These are phyloP conservation scores for Jaenimonas drosophilae DNA, from an alignment of 208 protist genomes.

Conservation along the genomic window DNA sequence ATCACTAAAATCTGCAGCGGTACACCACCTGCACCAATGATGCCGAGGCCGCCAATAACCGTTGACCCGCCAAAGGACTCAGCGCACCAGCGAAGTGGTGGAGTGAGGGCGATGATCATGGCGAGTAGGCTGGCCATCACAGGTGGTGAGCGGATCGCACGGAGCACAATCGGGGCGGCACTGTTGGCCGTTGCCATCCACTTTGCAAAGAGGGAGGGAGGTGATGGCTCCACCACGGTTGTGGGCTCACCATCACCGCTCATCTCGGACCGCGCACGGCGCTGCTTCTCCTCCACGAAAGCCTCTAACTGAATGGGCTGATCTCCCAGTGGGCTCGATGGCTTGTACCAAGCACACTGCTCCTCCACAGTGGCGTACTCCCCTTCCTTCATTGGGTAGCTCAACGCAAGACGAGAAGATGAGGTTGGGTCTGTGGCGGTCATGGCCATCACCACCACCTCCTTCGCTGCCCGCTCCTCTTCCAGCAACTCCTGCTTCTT, in stretches of 20 bases:
- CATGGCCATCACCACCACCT: no score
- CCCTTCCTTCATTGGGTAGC: no score
- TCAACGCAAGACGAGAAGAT: no score
- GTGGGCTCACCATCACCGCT: no score
- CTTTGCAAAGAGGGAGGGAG: no score
- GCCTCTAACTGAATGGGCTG: not conserved
- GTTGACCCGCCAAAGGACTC: conserved; percentile 21
- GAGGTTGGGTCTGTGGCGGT: no score
- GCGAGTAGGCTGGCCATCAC: conserved; percentile 35
- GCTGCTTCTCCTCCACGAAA: not conserved
- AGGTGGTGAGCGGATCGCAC: conserved; percentile 26
- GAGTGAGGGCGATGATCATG: conserved; percentile 48
- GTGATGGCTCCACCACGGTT: no score
- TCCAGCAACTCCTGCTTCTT: not conserved
- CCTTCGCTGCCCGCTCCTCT: conserved; percentile 1
- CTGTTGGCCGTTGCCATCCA: no score
- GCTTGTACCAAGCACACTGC: conserved; percentile 7
- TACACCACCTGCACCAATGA: conserved; percentile 42
- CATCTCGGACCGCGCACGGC: no score
- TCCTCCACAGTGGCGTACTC: conserved; percentile 2
- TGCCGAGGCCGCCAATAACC: conserved; percentile 35
- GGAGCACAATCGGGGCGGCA: no score
- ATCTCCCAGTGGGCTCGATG: not conserved
- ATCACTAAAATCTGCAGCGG: conserved; percentile 58
- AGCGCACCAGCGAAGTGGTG: conserved; percentile 53